phyloP scores from a whole-genome alignment of 2,329 filamentous ascomycete genomes.

The Claviceps monticola region DNA sequence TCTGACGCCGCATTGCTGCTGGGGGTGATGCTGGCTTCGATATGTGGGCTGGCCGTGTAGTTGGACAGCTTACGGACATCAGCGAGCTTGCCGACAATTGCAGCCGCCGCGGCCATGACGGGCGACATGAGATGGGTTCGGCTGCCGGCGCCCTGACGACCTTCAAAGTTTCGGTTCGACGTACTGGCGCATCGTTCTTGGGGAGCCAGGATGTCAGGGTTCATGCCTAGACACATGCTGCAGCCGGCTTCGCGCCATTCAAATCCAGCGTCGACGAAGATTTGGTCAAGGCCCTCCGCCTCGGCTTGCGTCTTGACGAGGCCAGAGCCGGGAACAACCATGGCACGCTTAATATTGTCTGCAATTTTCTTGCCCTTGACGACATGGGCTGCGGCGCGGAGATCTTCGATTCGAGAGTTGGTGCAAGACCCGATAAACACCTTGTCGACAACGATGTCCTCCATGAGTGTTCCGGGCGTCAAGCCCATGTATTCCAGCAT shows the following conservation, averaged over 20 bases:
- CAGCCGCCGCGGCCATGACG: constrained; percentile 87
- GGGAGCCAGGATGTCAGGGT: constrained; percentile 89
- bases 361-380: constrained; percentile 82
- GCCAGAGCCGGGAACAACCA: constrained; percentile 93
- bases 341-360: constrained; percentile 76
- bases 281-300: constrained; percentile 79
- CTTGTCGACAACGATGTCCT: constrained; percentile 88
- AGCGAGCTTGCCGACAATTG: constrained; percentile 77
- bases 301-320: constrained; percentile 89
- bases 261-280: constrained; percentile 84
- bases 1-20: constrained; percentile 10
- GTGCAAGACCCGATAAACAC: constrained; percentile 98
- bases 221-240: constrained; percentile 99
- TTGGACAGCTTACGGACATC: constrained; percentile 72
- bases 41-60: constrained; percentile 43
- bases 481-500: constrained; percentile 96
- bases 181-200: constrained; percentile 90
- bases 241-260: constrained; percentile 98
- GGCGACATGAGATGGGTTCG: constrained; percentile 95
- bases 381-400: constrained; percentile 73
- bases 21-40: constrained; percentile 37
- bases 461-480: constrained; percentile 70
- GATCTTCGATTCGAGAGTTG: constrained; percentile 91
- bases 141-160: constrained; percentile 80
- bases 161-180: constrained; percentile 95